phyloP scores from a whole-genome alignment of 2,329 filamentous ascomycete genomes.

The Aspergillus sergii region DNA sequence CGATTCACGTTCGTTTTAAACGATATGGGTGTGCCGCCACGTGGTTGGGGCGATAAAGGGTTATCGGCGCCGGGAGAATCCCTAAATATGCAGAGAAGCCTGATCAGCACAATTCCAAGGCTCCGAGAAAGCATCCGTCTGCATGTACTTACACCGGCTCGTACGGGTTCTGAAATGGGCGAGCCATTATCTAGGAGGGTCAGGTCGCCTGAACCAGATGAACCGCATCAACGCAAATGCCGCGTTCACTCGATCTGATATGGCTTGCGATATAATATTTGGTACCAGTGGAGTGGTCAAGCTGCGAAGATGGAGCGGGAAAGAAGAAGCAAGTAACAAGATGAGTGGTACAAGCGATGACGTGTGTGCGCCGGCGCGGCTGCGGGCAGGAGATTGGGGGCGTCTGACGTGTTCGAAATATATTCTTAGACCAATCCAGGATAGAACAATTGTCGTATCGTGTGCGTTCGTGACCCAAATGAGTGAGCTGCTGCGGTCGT shows the following conservation, averaged over 20 bases:
- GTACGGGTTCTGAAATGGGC: slow-evolving; percentile 27
- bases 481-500: neutral
- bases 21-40: slow-evolving; percentile 50
- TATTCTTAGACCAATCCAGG: neutral
- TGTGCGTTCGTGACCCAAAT: neutral
- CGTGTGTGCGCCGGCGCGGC: slow-evolving; percentile 15
- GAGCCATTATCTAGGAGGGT: slow-evolving; percentile 27
- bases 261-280: slow-evolving; percentile 6
- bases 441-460: neutral
- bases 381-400: neutral
- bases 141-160: slow-evolving; percentile 28
- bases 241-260: neutral
- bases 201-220: neutral
- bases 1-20: slow-evolving; percentile 88
- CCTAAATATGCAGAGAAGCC: slow-evolving; percentile 9
- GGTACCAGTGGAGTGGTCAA: neutral
- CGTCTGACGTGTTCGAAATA: slow-evolving; percentile 8
- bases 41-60: slow-evolving; percentile 30
- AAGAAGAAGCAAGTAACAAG: neutral
- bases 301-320: neutral
- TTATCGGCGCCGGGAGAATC: slow-evolving; percentile 21
- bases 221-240: neutral
- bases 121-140: neutral
- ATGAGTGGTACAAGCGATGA: slow-evolving; percentile 16
- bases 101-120: neutral